phyloP scores from a whole-genome alignment of 352 stramenopile species.

The Phytophthora tentaculata region DNA sequence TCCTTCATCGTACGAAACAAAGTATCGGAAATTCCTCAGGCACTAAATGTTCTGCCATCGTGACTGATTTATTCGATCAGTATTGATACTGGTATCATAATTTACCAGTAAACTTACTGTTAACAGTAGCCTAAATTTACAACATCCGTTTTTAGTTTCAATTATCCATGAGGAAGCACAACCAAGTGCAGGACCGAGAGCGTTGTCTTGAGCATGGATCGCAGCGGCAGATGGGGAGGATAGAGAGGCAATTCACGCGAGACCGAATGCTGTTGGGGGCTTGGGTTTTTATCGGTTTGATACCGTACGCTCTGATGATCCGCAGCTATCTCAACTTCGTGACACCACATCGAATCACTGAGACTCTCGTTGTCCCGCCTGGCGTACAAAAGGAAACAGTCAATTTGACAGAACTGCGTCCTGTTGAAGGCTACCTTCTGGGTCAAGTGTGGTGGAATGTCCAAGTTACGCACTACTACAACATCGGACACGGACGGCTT shows the following conservation, averaged over 20 bases:
- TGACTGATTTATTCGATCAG: neutral
- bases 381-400: constrained; percentile 11
- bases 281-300: constrained; percentile 19
- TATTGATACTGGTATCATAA: neutral
- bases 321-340: constrained; percentile 32
- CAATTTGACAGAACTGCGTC: constrained; percentile 18
- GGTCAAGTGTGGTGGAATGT: constrained; percentile 34
- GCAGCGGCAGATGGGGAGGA: neutral
- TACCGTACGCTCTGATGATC: constrained; percentile 23
- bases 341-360: constrained; percentile 26
- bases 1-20: constrained; percentile 3
- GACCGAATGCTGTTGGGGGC: constrained; percentile 11
- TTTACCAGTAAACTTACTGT: too few species aligned
- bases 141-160: constrained; percentile 1
- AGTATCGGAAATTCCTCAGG: neutral
- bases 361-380: constrained; percentile 12
- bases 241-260: neutral
- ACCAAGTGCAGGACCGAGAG: neutral
- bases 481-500: neutral
- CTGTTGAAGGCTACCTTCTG: constrained; percentile 12
- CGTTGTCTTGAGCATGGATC: constrained; percentile 2
- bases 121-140: constrained; percentile 17
- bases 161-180: constrained; percentile 2
- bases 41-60: neutral
- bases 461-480: constrained; percentile 23